Percentiles rank a stretch among this genome's conserved stretches.
These are phyloP conservation scores for Teratosphaeria gauchensis DNA, from an alignment of 2,329 filamentous ascomycete genomes.

Conservation along the genomic window DNA sequence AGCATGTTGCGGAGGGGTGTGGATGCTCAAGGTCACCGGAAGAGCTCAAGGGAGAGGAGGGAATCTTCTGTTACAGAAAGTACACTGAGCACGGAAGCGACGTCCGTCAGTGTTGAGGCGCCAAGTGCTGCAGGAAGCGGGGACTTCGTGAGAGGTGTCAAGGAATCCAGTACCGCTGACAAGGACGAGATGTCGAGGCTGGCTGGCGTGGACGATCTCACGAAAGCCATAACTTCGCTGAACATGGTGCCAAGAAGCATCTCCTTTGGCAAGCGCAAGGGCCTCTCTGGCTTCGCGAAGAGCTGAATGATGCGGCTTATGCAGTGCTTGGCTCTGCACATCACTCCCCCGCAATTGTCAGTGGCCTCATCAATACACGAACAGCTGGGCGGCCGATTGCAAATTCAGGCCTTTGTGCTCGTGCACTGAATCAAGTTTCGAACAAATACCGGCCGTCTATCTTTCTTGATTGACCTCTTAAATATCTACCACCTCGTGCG, in stretches of 20 bases:
- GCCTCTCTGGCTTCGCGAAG: constrained; percentile 7
- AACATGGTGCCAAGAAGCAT: constrained; percentile 18
- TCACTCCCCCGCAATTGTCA: no score
- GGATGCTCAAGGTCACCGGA: constrained; percentile 23
- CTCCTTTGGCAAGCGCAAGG: constrained; percentile 10
- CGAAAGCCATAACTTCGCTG: constrained; percentile 11
- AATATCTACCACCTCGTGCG: no score
- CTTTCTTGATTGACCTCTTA: no score
- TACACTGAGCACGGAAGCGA: constrained; percentile 14
- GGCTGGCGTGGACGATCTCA: constrained; percentile 9
- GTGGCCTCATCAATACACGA: no score
- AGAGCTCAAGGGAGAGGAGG: constrained; percentile 21
- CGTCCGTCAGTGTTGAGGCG: constrained; percentile 6
- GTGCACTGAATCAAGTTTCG: no score
- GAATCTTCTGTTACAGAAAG: constrained; percentile 9
- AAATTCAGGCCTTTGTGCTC: no score
- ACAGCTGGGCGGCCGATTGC: no score
- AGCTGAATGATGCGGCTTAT: constrained; percentile 2
- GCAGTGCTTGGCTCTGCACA: not conserved
- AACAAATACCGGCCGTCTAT: no score
- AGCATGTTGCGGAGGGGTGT: constrained; percentile 62
- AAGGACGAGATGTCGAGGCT: not conserved
- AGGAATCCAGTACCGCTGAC: not conserved
- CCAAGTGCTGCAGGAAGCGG: not conserved
- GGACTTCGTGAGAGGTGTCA: not conserved